phyloP scores from a whole-genome alignment of 202 grass and related monocot genomes.

The Panicum virgatum region DNA sequence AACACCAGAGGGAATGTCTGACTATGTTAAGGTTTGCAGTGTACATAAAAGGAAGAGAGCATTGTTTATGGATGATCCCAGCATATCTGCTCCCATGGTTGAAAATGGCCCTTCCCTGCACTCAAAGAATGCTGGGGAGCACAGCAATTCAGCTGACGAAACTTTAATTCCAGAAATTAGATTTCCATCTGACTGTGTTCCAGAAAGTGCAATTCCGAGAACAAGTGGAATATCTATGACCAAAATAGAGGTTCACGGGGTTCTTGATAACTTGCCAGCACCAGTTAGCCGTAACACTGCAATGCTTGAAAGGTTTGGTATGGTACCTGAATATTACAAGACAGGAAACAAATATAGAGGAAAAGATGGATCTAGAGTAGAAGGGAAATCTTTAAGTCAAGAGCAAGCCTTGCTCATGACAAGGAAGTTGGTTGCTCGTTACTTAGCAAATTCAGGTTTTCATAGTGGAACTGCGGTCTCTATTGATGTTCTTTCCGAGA shows the following conservation, averaged over 20 bases:
- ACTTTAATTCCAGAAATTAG: constrained; percentile 82
- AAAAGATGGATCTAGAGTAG: constrained; percentile 69
- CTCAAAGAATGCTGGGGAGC: constrained; percentile 59
- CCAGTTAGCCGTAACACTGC: constrained; percentile 76
- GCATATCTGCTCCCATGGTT: constrained; percentile 23
- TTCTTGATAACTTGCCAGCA: constrained; percentile 95
- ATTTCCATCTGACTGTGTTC: constrained; percentile 90
- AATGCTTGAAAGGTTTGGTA: constrained; percentile 98
- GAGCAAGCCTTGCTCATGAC: constrained; percentile 77
- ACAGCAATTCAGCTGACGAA: constrained; percentile 66
- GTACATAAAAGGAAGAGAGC: constrained; percentile 87
- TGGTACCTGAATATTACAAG: constrained; percentile 95
- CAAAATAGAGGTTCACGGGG: constrained; percentile 68
- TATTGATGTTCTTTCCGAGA: constrained; percentile 79
- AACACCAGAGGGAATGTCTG: constrained; percentile 87
- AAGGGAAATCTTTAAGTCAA: constrained; percentile 67
- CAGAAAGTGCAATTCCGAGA: constrained; percentile 81
- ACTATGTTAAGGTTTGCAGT: constrained; percentile 74
- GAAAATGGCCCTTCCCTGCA: constrained; percentile 59
- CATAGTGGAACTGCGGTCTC: constrained; percentile 65
- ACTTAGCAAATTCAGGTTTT: constrained; percentile 56
- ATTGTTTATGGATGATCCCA: constrained; percentile 59
- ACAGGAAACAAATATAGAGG: constrained; percentile 95
- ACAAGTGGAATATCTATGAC: constrained; percentile 45
- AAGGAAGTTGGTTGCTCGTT: constrained; percentile 58